Percentiles rank a stretch among this genome's conserved stretches.
Conservation (phyloP, 805 yeast species). For the Sugiyamaella smithiae region DNA sequence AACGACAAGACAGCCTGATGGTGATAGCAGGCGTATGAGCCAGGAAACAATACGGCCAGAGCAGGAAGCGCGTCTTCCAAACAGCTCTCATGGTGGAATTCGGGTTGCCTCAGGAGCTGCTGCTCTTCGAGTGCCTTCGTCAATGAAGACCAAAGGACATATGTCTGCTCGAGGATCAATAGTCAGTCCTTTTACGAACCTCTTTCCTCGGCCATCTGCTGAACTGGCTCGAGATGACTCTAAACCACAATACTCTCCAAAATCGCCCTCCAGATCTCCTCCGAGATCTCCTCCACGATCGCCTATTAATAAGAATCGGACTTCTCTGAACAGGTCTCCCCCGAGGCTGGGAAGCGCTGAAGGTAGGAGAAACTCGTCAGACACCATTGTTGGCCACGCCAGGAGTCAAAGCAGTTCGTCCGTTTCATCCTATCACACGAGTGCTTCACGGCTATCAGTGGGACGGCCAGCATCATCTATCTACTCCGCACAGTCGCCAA, state of each 20-base stretch:
- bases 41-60: neutral
- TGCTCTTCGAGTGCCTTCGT: neutral
- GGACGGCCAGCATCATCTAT: neutral
- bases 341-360: neutral
- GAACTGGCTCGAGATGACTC: neutral
- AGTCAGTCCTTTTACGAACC: neutral
- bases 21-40: neutral
- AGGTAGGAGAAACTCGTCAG: neutral
- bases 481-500: neutral
- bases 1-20: neutral
- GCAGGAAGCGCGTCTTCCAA: neutral
- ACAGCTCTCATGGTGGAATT: neutral
- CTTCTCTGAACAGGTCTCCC: neutral
- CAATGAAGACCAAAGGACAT: neutral
- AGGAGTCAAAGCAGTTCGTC: neutral
- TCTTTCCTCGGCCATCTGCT: neutral
- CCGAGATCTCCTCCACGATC: neutral
- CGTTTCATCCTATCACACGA: neutral
- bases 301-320: neutral
- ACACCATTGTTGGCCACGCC: neutral
- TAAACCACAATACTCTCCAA: neutral
- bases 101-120: constrained; percentile 3
- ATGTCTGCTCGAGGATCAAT: neutral
- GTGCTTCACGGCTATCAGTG: neutral
- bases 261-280: neutral